A percentile compares a stretch with the other conserved stretches of the same genome.
These are phyloP conservation scores for Nyssa sinensis DNA, from an alignment of 148 eudicot species.

Conservation along the genomic window DNA sequence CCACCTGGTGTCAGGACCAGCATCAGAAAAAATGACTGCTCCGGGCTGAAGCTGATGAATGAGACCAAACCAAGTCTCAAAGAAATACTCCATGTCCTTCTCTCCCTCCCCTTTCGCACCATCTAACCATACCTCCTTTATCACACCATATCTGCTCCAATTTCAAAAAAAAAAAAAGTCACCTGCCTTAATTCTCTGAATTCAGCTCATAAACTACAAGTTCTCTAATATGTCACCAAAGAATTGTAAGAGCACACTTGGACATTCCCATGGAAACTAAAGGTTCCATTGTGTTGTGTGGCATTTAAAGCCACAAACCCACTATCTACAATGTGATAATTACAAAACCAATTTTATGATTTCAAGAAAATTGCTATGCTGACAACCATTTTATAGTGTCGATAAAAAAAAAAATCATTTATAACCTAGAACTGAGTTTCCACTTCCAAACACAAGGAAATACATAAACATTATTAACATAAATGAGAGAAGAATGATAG, in stretches of 20 bases:
- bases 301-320: neutral
- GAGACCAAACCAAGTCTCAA: slow-evolving; percentile 69
- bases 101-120: slow-evolving; percentile 83
- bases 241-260: neutral
- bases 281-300: neutral
- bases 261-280: neutral
- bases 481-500: too few relatives aligned
- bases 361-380: too few relatives aligned
- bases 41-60: slow-evolving; percentile 82
- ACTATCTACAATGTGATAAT: neutral
- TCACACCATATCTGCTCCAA: slow-evolving; percentile 59
- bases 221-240: neutral
- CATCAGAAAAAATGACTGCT: slow-evolving; percentile 79
- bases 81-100: slow-evolving; percentile 82
- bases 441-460: too few relatives aligned
- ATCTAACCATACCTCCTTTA: slow-evolving; percentile 75
- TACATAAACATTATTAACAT: too few relatives aligned
- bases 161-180: neutral
- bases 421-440: too few relatives aligned
- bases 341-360: neutral
- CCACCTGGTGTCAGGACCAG: slow-evolving; percentile 85
- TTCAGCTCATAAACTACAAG: neutral
- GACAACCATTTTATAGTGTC: too few relatives aligned
- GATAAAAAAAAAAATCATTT: too few relatives aligned
- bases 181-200: neutral